Conservation (phyloP, 306 rosid genomes). For the Rosa chinensis region DNA sequence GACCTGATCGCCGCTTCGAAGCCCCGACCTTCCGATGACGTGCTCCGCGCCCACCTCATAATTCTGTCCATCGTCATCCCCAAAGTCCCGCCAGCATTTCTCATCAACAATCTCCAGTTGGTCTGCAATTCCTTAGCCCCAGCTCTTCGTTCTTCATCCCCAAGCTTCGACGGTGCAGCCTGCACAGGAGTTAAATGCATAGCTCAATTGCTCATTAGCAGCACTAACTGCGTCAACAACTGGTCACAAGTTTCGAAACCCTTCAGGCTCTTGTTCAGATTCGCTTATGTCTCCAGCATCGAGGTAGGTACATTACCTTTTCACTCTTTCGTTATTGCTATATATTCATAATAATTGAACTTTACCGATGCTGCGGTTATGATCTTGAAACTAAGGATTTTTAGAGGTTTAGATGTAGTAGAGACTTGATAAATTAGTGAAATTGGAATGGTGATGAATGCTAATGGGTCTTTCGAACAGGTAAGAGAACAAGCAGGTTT, state of each 20-base stretch:
- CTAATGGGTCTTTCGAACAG: too few species aligned
- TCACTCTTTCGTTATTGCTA: too few species aligned
- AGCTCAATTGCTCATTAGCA: background rate
- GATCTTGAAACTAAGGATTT: too few species aligned
- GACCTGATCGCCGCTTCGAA: background rate
- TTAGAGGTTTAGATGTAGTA: too few species aligned
- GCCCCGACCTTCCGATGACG: background rate
- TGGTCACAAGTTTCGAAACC: background rate
- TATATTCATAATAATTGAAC: too few species aligned
- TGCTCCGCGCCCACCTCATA: background rate
- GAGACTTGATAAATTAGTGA: too few species aligned
- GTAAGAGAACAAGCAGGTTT: too few species aligned
- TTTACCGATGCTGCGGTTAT: too few species aligned
- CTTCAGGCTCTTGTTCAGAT: background rate
- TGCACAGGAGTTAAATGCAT: background rate
- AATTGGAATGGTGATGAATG: too few species aligned
- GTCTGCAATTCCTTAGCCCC: background rate
- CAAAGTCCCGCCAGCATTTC: background rate
- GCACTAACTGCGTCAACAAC: background rate
- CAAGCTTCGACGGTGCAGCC: background rate
- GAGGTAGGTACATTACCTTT: too few species aligned
- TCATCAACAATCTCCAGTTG: background rate
- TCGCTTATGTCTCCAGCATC: too few species aligned
- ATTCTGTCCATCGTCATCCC: background rate
- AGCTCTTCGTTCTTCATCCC: background rate